Conservation (phyloP, 2,329 filamentous ascomycete genomes). For the Penicillium freii region DNA sequence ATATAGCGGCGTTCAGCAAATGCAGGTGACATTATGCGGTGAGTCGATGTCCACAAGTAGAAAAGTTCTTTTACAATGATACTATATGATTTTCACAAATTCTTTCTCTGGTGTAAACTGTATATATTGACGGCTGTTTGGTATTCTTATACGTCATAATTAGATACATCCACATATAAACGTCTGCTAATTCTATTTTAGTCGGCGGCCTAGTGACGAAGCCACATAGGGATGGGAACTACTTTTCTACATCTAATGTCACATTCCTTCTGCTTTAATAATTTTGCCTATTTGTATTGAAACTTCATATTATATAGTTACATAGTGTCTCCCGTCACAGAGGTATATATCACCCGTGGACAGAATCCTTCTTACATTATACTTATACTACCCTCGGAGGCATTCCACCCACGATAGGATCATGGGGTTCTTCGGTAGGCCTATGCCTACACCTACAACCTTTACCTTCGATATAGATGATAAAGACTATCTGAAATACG, state of each 20-base stretch:
- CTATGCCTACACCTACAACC: neutral
- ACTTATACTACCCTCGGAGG: neutral
- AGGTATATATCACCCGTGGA: no score
- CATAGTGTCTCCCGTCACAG: neutral
- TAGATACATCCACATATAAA: neutral
- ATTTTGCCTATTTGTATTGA: neutral
- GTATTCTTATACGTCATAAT: neutral
- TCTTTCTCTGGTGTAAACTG: neutral
- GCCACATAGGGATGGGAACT: neutral
- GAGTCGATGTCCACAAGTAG: neutral
- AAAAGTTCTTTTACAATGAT: neutral
- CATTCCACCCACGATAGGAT: neutral
- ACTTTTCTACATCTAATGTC: neutral
- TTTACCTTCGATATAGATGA: no score
- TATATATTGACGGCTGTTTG: neutral
- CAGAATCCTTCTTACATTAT: neutral
- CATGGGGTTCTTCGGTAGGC: neutral
- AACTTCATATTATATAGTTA: no score
- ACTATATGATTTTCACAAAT: neutral
- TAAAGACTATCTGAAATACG: neutral
- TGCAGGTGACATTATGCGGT: neutral
- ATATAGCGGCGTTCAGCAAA: no score
- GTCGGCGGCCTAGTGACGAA: neutral
- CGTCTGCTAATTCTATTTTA: neutral
- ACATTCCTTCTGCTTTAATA: neutral